Percentiles rank a stretch among this genome's conserved stretches.
Evolutionary conservation across 768 basidiomycete genomes (phyloP).

Genomic region (Grammothele lineata): DNA sequence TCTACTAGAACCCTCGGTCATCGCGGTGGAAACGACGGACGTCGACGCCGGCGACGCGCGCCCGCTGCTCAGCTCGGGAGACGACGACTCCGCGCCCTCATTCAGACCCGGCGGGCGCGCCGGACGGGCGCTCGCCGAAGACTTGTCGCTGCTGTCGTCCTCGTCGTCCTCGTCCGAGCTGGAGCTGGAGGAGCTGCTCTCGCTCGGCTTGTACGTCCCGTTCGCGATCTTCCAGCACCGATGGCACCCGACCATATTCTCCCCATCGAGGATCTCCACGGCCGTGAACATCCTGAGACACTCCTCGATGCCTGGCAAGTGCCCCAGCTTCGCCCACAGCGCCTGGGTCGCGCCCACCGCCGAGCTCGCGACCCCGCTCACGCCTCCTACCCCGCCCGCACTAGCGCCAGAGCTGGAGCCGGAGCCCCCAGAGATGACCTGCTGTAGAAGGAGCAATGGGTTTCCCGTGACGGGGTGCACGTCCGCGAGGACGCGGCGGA

Average conservation of each 20-base stretch:
- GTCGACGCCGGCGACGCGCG: constrained; percentile 24
- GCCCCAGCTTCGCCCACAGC: constrained; percentile 42
- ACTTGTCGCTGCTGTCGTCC: constrained; percentile 25
- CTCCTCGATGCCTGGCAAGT: constrained; percentile 65
- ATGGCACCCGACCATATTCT: constrained; percentile 91
- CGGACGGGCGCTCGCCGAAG: not conserved
- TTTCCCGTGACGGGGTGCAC: constrained; percentile 40
- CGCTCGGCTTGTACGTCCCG: constrained; percentile 45
- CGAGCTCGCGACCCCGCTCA: constrained; percentile 2
- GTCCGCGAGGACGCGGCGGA: constrained; percentile 67
- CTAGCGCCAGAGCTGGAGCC: constrained; percentile 7
- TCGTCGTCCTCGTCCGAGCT: constrained; percentile 13
- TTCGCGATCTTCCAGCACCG: constrained; percentile 92
- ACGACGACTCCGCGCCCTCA: constrained; percentile 6
- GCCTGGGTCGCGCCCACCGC: constrained; percentile 30
- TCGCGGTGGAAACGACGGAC: constrained; percentile 18
- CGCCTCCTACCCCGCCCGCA: no score
- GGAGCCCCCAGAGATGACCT: constrained; percentile 18
- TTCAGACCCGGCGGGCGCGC: not conserved
- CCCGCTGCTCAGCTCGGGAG: constrained; percentile 13
- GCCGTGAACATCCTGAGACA: constrained; percentile 84
- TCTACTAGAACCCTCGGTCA: not conserved
- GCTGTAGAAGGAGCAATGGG: constrained; percentile 49
- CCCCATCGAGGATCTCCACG: constrained; percentile 91
- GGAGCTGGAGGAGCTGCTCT: constrained; percentile 14